phyloP scores from a whole-genome alignment of 2,329 filamentous ascomycete genomes.

The Bipolaris sorokiniana region DNA sequence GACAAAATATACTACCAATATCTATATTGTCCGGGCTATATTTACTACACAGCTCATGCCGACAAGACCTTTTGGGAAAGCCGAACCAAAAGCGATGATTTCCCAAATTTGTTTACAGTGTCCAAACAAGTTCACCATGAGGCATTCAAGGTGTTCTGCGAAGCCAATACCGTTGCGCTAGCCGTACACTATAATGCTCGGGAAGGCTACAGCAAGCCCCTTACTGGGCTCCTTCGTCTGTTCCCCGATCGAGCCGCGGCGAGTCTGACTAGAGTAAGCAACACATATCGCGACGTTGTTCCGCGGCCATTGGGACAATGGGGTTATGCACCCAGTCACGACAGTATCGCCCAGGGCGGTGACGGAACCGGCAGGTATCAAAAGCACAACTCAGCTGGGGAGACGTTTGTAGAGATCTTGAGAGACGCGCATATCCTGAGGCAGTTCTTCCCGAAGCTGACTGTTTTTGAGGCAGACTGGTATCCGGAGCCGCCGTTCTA shows the following conservation, averaged over 20 bases:
- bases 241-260: constrained; percentile 21
- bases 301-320: background rate
- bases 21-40: constrained; percentile 16
- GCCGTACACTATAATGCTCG: background rate
- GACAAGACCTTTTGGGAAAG: background rate
- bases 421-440: constrained; percentile 18
- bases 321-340: constrained; percentile 5
- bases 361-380: constrained; percentile 1
- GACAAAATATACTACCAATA: constrained; percentile 28
- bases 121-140: constrained; percentile 29
- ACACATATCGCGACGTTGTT: constrained; percentile 2
- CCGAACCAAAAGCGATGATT: background rate
- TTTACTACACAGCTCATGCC: constrained; percentile 10
- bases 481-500: background rate
- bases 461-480: constrained; percentile 16
- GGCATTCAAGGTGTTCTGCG: constrained; percentile 24
- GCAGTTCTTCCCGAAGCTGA: constrained; percentile 22
- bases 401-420: constrained; percentile 15
- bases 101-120: constrained; percentile 22
- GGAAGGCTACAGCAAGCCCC: background rate
- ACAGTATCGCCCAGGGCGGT: background rate
- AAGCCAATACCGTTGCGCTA: constrained; percentile 20
- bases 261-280: constrained; percentile 3
- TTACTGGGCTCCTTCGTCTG: constrained; percentile 18
- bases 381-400: constrained; percentile 2